Percentiles rank a stretch among this genome's conserved stretches.
Evolutionary conservation across 129 eudicot species (phyloP).

Genomic region (Centaurea solstitialis): DNA sequence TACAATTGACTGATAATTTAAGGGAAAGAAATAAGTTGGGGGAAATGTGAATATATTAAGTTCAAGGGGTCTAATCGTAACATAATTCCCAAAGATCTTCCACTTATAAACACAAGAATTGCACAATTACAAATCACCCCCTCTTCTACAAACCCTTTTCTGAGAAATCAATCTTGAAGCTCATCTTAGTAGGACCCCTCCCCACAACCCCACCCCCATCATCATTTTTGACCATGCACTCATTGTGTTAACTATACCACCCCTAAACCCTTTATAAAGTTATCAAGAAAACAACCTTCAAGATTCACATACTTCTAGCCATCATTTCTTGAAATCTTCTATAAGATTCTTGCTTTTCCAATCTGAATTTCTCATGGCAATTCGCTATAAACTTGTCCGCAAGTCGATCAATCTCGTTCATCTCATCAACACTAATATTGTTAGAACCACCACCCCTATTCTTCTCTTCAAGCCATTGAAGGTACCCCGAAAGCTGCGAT

Average conservation of each 20-base stretch:
- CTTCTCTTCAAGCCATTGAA: conserved; percentile 94
- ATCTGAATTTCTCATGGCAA: conserved; percentile 90
- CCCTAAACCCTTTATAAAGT: conserved; percentile 26
- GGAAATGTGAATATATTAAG: conserved; percentile 13
- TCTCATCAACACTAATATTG: conserved; percentile 24
- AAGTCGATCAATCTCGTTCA: conserved; percentile 84
- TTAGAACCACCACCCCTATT: conserved; percentile 24
- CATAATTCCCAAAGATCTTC: conserved; percentile 19
- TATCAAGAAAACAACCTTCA: conserved; percentile 18
- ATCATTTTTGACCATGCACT: conserved; percentile 19
- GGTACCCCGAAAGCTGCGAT: conserved; percentile 77
- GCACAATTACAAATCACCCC: conserved; percentile 43
- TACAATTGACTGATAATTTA: neutral
- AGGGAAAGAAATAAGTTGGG: neutral
- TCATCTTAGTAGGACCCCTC: neutral
- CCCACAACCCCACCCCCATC: neutral
- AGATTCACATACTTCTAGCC: conserved; percentile 93
- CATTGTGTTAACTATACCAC: conserved; percentile 31
- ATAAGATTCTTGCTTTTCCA: conserved; percentile 91
- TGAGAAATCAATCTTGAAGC: conserved; percentile 29
- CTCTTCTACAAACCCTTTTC: conserved; percentile 42
- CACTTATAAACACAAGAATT: conserved; percentile 40
- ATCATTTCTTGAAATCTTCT: conserved; percentile 95
- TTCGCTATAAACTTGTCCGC: conserved; percentile 92
- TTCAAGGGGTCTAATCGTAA: conserved; percentile 18